Evolutionary conservation across 2,329 filamentous ascomycete species (phyloP).

Genomic region (Exophiala phaeomuriformis): DNA sequence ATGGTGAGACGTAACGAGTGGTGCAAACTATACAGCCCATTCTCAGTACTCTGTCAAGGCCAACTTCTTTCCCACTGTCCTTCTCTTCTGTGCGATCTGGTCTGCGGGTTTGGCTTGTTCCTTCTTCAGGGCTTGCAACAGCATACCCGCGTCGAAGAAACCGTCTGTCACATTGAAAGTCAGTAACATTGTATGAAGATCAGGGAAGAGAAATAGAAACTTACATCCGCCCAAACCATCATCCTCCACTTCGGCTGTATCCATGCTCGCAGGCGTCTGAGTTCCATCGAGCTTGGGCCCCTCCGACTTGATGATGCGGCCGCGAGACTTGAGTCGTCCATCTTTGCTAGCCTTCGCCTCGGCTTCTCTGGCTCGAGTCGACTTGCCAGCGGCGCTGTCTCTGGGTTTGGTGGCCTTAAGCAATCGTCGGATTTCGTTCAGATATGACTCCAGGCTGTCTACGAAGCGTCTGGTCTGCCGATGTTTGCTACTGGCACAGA

Average conservation of each 20-base stretch:
- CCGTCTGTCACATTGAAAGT: slow-evolving; percentile 57
- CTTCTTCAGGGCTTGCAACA: slow-evolving; percentile 54
- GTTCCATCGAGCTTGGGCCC: slow-evolving; percentile 42
- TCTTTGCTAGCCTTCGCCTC: slow-evolving; percentile 42
- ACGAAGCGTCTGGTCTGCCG: slow-evolving; percentile 86
- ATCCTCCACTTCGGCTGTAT: slow-evolving; percentile 67
- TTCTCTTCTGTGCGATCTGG: slow-evolving; percentile 29
- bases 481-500: slow-evolving; percentile 90
- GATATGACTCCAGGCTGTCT: slow-evolving; percentile 80
- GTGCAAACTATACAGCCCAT: not conserved
- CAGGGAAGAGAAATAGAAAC: slow-evolving; percentile 37
- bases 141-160: slow-evolving; percentile 95
- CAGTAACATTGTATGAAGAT: slow-evolving; percentile 30
- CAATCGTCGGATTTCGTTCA: slow-evolving; percentile 82
- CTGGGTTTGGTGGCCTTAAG: slow-evolving; percentile 59
- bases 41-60: slow-evolving; percentile 41
- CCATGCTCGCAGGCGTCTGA: slow-evolving; percentile 54
- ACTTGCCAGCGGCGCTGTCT: slow-evolving; percentile 46
- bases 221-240: slow-evolving; percentile 90
- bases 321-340: slow-evolving; percentile 59
- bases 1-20: not conserved
- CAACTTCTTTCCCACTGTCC: slow-evolving; percentile 44
- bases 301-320: slow-evolving; percentile 44
- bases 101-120: slow-evolving; percentile 33
- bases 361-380: slow-evolving; percentile 55